Percentiles rank a stretch among this genome's conserved stretches.
Evolutionary conservation across 768 basidiomycete genomes (phyloP).

Genomic region (Boletus reticuloceps): DNA sequence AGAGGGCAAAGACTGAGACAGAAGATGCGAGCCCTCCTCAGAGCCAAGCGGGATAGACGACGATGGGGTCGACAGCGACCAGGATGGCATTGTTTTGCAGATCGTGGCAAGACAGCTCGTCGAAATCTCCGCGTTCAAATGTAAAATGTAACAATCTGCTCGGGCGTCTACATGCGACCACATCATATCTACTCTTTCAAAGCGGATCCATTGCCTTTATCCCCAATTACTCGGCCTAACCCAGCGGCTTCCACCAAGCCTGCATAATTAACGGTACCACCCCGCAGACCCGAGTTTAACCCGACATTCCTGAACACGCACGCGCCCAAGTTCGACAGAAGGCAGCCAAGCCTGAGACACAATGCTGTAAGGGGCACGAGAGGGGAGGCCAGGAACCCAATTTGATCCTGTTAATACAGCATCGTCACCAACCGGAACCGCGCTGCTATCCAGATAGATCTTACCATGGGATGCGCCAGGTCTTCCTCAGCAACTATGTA

Average conservation of each 20-base stretch:
- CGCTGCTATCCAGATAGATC: background rate
- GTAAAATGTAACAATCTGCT: too few relatives aligned
- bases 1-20: slow-evolving; percentile 46
- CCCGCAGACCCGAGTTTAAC: slow-evolving; percentile 20
- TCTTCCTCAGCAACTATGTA: slow-evolving; percentile 59
- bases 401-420: slow-evolving; percentile 15
- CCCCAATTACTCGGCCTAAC: background rate
- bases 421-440: background rate
- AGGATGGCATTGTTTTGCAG: slow-evolving; percentile 22
- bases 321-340: slow-evolving; percentile 24
- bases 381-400: slow-evolving; percentile 21
- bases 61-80: slow-evolving; percentile 31
- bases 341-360: slow-evolving; percentile 19
- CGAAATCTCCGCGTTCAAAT: background rate
- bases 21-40: slow-evolving; percentile 37
- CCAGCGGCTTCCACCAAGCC: slow-evolving; percentile 25
- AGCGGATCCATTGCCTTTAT: slow-evolving; percentile 8
- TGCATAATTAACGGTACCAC: slow-evolving; percentile 12
- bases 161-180: background rate
- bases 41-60: slow-evolving; percentile 23
- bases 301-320: slow-evolving; percentile 19
- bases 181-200: slow-evolving; percentile 8
- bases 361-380: slow-evolving; percentile 13
- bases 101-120: background rate
- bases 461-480: slow-evolving; percentile 54